Base-by-base conservation (phyloP, 192 early-diverging fungal genomes). In the Bifiguratus adelaidae region DNA sequence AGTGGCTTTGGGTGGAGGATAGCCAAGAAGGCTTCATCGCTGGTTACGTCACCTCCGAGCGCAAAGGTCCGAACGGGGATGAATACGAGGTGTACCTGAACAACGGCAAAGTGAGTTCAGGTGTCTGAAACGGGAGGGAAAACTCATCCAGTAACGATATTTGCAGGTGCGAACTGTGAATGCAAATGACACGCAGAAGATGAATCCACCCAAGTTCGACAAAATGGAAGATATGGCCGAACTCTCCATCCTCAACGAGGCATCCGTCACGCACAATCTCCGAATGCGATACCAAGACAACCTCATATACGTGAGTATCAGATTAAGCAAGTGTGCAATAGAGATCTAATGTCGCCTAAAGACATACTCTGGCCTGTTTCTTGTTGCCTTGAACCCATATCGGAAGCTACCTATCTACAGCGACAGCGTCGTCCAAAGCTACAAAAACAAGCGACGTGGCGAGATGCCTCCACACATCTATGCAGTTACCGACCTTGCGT, bases 151-250 rank as follows among this genome's bases (percentile, higher is more conserved):
- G n/a, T 36, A 18, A 48, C 47, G 13, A 3, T 20, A 0, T 8
- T 24, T 8, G 25, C 47, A 85, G 80, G 80, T 85, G 59, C 67
- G 72, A 38, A 68, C 67, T 3, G 79, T 92, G 41, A 77, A 78
- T 56, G 71, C 83, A 47, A 88, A 83, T 58, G 85, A 81, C 35
- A 86, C 84, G 6, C 81, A 93, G 47, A 93, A 95, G 64, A 94
- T 97, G 88, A 99, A 99, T 44, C 95, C 95, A 44, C 95, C 95
- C 49, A 97, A 99, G 68, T 99, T 99, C 56, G 95, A 99, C 60
- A 86, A 84, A 56, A 90, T 86, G 30, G 95, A 99, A 50, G 95
- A 99, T 67, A 97, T 99, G 94, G 95, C 95, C 15, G 91, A 95
- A 35, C 57, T 99, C 47, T 92, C 91, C 9, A 83, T 93, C 63